Conservation (phyloP, 2,329 filamentous ascomycete species). For the Parastagonospora nodorum region DNA sequence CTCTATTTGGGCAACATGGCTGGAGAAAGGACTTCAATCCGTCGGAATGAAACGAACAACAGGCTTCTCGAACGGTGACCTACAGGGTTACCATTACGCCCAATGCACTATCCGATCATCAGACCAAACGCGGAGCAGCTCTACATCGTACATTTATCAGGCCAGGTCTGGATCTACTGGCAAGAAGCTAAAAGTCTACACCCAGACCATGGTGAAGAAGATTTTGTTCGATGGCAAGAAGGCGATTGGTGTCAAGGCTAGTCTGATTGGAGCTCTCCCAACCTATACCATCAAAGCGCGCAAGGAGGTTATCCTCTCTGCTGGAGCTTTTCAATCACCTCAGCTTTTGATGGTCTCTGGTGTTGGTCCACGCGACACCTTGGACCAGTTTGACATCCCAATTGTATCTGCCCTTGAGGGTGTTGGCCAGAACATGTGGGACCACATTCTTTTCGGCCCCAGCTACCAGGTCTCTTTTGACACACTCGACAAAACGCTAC, state of each 20-base stretch:
- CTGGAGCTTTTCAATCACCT: conserved; percentile 51
- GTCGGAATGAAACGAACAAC: conserved; percentile 16
- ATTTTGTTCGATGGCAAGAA: conserved; percentile 10
- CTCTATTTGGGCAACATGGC: conserved; percentile 16
- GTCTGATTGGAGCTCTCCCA: not conserved
- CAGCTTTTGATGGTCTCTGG: conserved; percentile 48
- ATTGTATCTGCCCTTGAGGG: conserved; percentile 25
- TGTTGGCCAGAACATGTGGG: conserved; percentile 34
- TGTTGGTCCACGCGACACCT: conserved; percentile 32
- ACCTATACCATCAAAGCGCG: conserved; percentile 29
- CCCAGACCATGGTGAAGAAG: conserved; percentile 6
- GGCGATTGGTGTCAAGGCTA: conserved; percentile 26
- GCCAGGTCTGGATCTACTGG: too few species aligned
- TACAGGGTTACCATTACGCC: conserved; percentile 19
- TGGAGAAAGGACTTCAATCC: conserved; percentile 16
- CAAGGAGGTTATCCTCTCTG: conserved; percentile 53
- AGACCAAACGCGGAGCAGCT: conserved; percentile 10
- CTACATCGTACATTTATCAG: not conserved
- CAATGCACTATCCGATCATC: conserved; percentile 32
- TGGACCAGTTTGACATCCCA: conserved; percentile 22
- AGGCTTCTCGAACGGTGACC: conserved; percentile 24
- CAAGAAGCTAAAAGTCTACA: not conserved
- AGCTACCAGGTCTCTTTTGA: conserved; percentile 22
- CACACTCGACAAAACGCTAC: conserved; percentile 11
- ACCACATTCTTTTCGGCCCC: conserved; percentile 28